phyloP scores from a whole-genome alignment of 495 filamentous ascomycete species.

The Penicillium goetzii region DNA sequence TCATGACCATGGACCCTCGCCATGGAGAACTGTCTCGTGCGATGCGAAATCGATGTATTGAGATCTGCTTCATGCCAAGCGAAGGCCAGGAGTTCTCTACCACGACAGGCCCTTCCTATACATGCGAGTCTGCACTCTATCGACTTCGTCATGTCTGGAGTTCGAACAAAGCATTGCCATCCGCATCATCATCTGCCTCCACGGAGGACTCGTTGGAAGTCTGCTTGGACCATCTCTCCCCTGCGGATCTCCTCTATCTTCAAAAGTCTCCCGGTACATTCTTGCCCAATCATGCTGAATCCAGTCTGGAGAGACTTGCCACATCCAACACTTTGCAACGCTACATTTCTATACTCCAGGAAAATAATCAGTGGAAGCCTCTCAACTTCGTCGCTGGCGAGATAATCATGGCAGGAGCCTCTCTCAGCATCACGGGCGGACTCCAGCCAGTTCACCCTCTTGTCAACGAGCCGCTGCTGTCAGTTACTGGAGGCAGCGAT shows the following conservation, averaged over 20 bases:
- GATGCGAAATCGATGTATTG: conserved; percentile 93
- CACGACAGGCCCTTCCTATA: conserved; percentile 41
- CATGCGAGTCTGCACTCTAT: conserved; percentile 54
- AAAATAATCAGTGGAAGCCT: conserved; percentile 46
- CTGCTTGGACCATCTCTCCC: conserved; percentile 59
- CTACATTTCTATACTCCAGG: conserved; percentile 39
- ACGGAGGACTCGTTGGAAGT: conserved; percentile 39
- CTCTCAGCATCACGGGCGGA: conserved; percentile 36
- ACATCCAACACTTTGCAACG: conserved; percentile 35
- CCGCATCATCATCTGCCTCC: conserved; percentile 18
- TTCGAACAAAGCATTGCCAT: conserved; percentile 25
- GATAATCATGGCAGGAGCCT: conserved; percentile 32
- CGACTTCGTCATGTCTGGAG: conserved; percentile 53
- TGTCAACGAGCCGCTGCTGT: conserved; percentile 47
- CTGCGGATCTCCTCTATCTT: conserved; percentile 51
- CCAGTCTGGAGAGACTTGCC: conserved; percentile 13
- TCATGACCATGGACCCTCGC: conserved; percentile 90
- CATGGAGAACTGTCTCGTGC: conserved; percentile 94
- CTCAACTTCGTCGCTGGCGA: conserved; percentile 32
- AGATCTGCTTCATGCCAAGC: conserved; percentile 70
- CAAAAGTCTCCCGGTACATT: conserved; percentile 40
- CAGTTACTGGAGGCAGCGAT: conserved; percentile 32
- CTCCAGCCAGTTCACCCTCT: conserved; percentile 49
- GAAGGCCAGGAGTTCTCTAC: conserved; percentile 28
- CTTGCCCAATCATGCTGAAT: conserved; percentile 26